phyloP scores from a whole-genome alignment of 192 early-diverging fungal genomes.

The Dispira parvispora region DNA sequence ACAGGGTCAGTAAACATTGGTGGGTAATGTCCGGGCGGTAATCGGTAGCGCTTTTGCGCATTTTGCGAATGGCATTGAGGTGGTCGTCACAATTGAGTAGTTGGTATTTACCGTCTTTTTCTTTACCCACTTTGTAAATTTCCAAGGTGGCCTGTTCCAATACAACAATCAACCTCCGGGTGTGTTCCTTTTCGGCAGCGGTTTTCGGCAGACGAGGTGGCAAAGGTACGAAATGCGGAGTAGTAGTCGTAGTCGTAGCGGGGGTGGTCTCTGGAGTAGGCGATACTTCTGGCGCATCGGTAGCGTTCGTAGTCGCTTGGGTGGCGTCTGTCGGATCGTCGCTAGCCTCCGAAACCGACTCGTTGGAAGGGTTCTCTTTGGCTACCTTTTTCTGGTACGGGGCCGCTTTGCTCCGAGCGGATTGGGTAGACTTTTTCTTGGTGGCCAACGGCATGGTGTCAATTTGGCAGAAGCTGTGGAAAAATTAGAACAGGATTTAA shows the following conservation, averaged over 20 bases:
- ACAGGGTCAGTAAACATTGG: constrained; percentile 88
- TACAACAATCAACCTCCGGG: constrained; percentile 83
- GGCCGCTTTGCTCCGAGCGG: too few relatives aligned
- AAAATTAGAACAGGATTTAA: too few relatives aligned
- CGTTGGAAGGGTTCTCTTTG: too few relatives aligned
- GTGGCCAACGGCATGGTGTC: too few relatives aligned
- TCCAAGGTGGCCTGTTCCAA: constrained; percentile 78
- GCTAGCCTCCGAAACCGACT: too few relatives aligned
- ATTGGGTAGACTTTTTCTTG: too few relatives aligned
- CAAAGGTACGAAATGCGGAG: constrained; percentile 29
- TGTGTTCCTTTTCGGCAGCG: constrained; percentile 47
- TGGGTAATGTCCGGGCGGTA: constrained; percentile 92
- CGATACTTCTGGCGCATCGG: not conserved
- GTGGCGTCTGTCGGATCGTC: too few relatives aligned
- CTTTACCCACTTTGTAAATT: constrained; percentile 75
- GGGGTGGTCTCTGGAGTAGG: not conserved
- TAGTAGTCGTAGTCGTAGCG: not conserved
- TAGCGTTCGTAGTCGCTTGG: too few relatives aligned
- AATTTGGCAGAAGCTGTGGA: too few relatives aligned
- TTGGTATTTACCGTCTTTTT: constrained; percentile 63
- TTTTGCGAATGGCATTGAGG: constrained; percentile 69
- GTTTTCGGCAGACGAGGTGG: constrained; percentile 73
- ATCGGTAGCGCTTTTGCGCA: constrained; percentile 56
- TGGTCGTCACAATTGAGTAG: constrained; percentile 97
- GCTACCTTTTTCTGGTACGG: too few relatives aligned